Conservation (phyloP, 306 rosid genomes). For the Gastrolobium bilobum region DNA sequence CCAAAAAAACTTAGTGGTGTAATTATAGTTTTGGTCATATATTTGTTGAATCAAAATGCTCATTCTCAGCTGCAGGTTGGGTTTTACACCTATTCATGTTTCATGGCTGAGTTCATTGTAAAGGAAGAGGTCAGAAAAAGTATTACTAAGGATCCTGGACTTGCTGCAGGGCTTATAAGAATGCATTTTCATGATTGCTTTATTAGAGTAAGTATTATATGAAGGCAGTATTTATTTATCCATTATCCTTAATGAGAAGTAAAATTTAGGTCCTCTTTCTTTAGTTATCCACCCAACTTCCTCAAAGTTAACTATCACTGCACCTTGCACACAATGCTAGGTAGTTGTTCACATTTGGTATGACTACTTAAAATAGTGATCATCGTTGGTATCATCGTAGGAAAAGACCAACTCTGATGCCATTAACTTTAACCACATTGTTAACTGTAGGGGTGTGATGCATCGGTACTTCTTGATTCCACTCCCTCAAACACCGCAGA, state of each 20-base stretch:
- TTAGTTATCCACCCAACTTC: not conserved
- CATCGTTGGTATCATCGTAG: not conserved
- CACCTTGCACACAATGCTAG: slow-evolving; percentile 4
- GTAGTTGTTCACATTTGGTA: not conserved
- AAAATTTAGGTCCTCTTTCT: not conserved
- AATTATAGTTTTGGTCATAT: slow-evolving; percentile 34
- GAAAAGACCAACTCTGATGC: not conserved
- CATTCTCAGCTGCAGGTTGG: slow-evolving; percentile 66
- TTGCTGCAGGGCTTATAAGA: slow-evolving; percentile 81
- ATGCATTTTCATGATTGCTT: slow-evolving; percentile 89
- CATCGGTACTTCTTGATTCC: slow-evolving; percentile 76
- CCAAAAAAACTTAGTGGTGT: slow-evolving; percentile 43
- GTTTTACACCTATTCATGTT: slow-evolving; percentile 66
- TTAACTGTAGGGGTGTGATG: slow-evolving; percentile 76
- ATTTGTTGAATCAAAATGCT: slow-evolving; percentile 53
- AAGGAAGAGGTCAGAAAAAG: slow-evolving; percentile 65
- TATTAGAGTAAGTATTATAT: slow-evolving; percentile 67
- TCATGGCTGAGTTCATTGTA: slow-evolving; percentile 67
- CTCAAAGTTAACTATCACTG: not conserved
- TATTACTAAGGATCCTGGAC: slow-evolving; percentile 50
- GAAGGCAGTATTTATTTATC: slow-evolving; percentile 8
- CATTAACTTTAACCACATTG: not conserved
- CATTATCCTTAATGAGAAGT: not conserved
- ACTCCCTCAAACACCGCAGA: slow-evolving; percentile 73
- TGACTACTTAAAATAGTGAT: not conserved